phyloP scores from a whole-genome alignment of 148 eudicot species.

The Oxyria digyna region DNA sequence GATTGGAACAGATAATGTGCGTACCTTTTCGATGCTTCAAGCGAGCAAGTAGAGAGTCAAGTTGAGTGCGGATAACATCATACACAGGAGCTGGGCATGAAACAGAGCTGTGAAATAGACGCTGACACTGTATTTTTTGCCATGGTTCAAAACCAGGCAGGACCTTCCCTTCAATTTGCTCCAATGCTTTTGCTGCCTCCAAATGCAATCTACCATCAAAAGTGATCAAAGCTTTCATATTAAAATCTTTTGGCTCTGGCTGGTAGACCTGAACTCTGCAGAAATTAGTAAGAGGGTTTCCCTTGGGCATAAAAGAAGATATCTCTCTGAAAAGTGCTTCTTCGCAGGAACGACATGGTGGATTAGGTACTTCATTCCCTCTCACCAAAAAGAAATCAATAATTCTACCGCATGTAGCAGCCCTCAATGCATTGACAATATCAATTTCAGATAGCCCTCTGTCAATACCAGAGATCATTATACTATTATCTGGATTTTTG shows the following conservation, averaged over 20 bases:
- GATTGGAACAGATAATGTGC: not conserved
- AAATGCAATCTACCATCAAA: constrained; percentile 82
- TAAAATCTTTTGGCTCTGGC: constrained; percentile 49
- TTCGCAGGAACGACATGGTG: constrained; percentile 47
- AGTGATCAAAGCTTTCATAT: constrained; percentile 52
- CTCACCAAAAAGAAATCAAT: constrained; percentile 46
- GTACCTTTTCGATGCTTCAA: constrained; percentile 48
- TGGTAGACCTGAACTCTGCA: constrained; percentile 62
- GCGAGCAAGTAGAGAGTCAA: constrained; percentile 36
- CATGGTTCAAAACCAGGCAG: constrained; percentile 62
- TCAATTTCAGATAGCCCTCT: constrained; percentile 55
- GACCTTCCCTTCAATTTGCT: constrained; percentile 73
- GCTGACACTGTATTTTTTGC: constrained; percentile 83
- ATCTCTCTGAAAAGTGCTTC: constrained; percentile 64
- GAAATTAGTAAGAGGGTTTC: constrained; percentile 30
- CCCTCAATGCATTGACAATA: constrained; percentile 31
- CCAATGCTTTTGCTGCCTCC: constrained; percentile 95
- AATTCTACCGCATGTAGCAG: constrained; percentile 42
- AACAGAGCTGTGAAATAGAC: constrained; percentile 64
- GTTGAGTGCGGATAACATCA: constrained; percentile 38
- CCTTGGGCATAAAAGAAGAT: constrained; percentile 62
- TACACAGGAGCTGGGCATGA: constrained; percentile 61
- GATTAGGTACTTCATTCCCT: constrained; percentile 49
- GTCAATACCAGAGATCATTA: constrained; percentile 50
- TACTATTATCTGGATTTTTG: constrained; percentile 29